Evolutionary conservation across 73 alveolate genomes (phyloP).

Genomic region (Paraurostyla sp.): DNA sequence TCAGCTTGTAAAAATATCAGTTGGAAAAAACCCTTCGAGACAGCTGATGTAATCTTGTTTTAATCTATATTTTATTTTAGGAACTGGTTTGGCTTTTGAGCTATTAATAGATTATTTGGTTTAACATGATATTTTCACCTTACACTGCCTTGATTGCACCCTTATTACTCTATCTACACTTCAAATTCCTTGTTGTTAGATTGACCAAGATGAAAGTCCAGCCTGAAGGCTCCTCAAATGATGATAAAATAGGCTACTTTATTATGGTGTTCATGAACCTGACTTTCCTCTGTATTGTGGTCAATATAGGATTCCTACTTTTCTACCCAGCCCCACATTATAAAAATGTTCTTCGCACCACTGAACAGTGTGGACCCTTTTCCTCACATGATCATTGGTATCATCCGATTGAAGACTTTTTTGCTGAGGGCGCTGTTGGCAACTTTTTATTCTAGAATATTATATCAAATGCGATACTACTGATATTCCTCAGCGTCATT

Average conservation of each 20-base stretch:
- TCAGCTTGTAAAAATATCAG: neutral
- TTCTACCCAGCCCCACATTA: conserved; percentile 45
- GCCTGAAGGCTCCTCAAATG: conserved; percentile 61
- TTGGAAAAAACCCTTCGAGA: conserved; percentile 71
- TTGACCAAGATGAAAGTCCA: conserved; percentile 62
- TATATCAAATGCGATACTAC: neutral
- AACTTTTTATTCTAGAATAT: neutral
- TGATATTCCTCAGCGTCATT: neutral
- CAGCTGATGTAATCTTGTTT: conserved; percentile 50
- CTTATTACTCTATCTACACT: conserved; percentile 57
- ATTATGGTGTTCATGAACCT: conserved; percentile 70
- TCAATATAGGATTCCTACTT: conserved; percentile 50
- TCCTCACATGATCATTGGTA: conserved; percentile 9
- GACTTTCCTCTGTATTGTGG: conserved; percentile 57
- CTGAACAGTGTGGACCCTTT: conserved; percentile 39
- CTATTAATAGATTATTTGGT: conserved; percentile 63
- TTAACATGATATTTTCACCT: conserved; percentile 37
- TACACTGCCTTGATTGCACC: conserved; percentile 62
- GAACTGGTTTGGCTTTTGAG: conserved; percentile 70
- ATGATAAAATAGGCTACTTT: conserved; percentile 53
- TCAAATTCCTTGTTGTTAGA: conserved; percentile 57
- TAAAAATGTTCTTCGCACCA: neutral
- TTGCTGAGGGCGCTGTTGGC: neutral
- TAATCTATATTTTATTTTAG: neutral
- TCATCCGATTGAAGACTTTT: neutral